A percentile compares a stretch with the other conserved stretches of the same genome.
These are phyloP conservation scores for Trichoderma oligosporum DNA, from an alignment of 2,329 filamentous ascomycete genomes.

Conservation along the genomic window DNA sequence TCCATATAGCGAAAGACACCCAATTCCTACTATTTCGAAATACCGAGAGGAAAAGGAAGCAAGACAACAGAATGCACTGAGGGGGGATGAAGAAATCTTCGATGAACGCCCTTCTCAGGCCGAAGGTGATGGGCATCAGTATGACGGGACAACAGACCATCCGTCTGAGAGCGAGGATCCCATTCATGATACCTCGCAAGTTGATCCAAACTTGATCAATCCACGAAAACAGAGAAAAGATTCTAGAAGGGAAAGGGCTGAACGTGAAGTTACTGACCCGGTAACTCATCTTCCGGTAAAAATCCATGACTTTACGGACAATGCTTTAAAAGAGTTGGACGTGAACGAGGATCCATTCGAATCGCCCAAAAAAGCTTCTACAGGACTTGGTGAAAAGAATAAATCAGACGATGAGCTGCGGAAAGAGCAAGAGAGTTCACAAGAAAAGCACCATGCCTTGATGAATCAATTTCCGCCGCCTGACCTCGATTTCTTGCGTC, in stretches of 20 bases:
- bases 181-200: slow-evolving; percentile 36
- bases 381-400: slow-evolving; percentile 36
- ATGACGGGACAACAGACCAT: slow-evolving; percentile 4
- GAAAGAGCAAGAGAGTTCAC: slow-evolving; percentile 34
- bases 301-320: slow-evolving; percentile 65
- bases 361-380: slow-evolving; percentile 36
- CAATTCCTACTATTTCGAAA: slow-evolving; percentile 47
- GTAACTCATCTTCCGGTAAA: slow-evolving; percentile 66
- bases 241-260: slow-evolving; percentile 47
- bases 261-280: slow-evolving; percentile 66
- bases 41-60: slow-evolving; percentile 46
- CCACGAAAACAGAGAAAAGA: slow-evolving; percentile 47
- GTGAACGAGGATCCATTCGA: slow-evolving; percentile 34
- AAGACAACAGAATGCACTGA: slow-evolving; percentile 39
- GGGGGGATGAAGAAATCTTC: slow-evolving; percentile 25
- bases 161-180: slow-evolving; percentile 12
- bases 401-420: slow-evolving; percentile 40
- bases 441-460: slow-evolving; percentile 41
- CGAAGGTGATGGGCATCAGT: slow-evolving; percentile 8
- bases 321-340: slow-evolving; percentile 47
- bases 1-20: slow-evolving; percentile 42
- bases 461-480: slow-evolving; percentile 46
- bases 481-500: slow-evolving; percentile 42
- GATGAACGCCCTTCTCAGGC: slow-evolving; percentile 11
- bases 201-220: slow-evolving; percentile 37